Conservation (phyloP, 2,329 filamentous ascomycete genomes). For the Fusarium goolgardi region DNA sequence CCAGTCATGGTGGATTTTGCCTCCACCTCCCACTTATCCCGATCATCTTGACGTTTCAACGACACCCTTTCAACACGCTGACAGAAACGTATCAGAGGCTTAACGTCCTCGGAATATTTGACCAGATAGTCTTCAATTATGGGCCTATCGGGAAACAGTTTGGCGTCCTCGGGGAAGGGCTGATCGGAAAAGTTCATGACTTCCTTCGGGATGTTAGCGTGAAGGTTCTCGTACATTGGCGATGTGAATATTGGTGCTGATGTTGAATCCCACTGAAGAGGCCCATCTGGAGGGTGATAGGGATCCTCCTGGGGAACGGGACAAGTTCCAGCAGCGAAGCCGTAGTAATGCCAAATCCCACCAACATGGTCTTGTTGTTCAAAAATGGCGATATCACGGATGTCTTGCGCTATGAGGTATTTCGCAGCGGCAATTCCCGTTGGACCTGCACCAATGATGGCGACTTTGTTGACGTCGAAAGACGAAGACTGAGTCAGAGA, state of each 20-base stretch:
- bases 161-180: conserved; percentile 70
- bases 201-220: conserved; percentile 86
- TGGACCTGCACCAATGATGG: conserved; percentile 86
- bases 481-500: conserved; percentile 43
- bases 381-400: conserved; percentile 78
- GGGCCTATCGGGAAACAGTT: conserved; percentile 79
- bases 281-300: conserved; percentile 71
- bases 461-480: conserved; percentile 71
- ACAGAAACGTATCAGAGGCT: conserved; percentile 74
- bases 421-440: conserved; percentile 83
- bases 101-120: conserved; percentile 75
- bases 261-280: conserved; percentile 60
- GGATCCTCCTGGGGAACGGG: conserved; percentile 77
- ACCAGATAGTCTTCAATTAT: conserved; percentile 80
- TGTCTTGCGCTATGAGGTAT: conserved; percentile 79
- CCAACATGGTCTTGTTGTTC: conserved; percentile 83
- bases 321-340: conserved; percentile 58
- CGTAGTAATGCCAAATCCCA: conserved; percentile 87
- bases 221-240: conserved; percentile 82
- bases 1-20: conserved; percentile 63
- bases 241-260: conserved; percentile 75
- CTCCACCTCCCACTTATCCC: conserved; percentile 71
- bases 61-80: conserved; percentile 74
- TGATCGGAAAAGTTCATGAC: conserved; percentile 85
- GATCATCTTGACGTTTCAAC: conserved; percentile 43